These are phyloP conservation scores for Parietaria judaica DNA, from an alignment of 306 rosid genomes.

Conservation along the genomic window DNA sequence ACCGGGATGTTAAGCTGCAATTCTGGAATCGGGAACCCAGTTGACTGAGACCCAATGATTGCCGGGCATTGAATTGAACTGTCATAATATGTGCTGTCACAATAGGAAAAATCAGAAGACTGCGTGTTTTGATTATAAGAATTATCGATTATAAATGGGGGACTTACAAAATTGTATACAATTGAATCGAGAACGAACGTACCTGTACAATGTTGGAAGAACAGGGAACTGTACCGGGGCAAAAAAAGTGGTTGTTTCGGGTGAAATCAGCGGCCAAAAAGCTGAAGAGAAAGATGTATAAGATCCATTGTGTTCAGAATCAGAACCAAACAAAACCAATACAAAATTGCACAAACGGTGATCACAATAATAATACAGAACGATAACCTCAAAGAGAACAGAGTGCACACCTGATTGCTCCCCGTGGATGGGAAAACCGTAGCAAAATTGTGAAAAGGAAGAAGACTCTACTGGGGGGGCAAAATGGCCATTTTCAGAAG, in stretches of 20 bases:
- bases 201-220: conserved; percentile 26
- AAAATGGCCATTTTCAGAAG: conserved; percentile 52
- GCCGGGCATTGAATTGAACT: conserved; percentile 65
- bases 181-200: background rate
- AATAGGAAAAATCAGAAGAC: background rate
- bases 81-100: conserved; percentile 6
- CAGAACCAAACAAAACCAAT: too few species aligned
- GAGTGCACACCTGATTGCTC: too few species aligned
- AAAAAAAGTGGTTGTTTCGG: too few species aligned
- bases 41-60: conserved; percentile 47
- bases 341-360: too few species aligned
- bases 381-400: too few species aligned
- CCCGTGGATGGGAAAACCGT: too few species aligned
- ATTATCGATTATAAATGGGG: background rate
- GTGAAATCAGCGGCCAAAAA: too few species aligned
- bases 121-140: too few species aligned
- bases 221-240: too few species aligned
- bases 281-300: too few species aligned
- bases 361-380: too few species aligned
- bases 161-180: background rate
- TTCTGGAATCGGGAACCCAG: conserved; percentile 63
- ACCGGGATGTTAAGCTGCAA: conserved; percentile 59
- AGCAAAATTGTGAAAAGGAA: conserved; percentile 43
- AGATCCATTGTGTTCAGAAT: too few species aligned
- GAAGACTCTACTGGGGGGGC: conserved; percentile 65